Evolutionary conservation across 148 eudicot genomes (phyloP).

Genomic region (Vaccinium vitisidaea): DNA sequence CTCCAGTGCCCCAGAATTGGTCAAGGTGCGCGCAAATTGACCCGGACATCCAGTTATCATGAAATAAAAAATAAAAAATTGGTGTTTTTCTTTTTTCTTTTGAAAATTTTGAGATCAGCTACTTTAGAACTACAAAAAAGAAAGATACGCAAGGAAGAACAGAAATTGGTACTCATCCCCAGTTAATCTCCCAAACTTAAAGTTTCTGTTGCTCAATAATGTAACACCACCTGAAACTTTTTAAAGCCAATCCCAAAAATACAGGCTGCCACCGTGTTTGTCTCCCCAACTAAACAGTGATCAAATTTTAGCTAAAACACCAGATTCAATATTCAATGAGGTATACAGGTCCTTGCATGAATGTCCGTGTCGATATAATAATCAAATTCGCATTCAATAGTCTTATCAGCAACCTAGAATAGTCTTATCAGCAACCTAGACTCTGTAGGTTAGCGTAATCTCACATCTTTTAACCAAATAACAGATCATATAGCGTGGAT

Average conservation of each 20-base stretch:
- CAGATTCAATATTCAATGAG: neutral
- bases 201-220: neutral
- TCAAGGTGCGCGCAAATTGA: too few species aligned
- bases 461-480: neutral
- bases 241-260: neutral
- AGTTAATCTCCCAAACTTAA: neutral
- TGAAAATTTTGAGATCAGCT: neutral
- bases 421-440: too few species aligned
- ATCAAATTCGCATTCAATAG: slow-evolving; percentile 4
- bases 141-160: neutral
- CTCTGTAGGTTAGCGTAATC: neutral
- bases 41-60: too few species aligned
- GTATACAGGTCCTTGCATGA: neutral
- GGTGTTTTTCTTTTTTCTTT: neutral
- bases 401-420: too few species aligned
- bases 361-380: neutral
- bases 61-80: neutral
- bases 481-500: neutral
- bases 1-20: too few species aligned
- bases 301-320: neutral
- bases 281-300: neutral
- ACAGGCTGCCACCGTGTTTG: neutral
- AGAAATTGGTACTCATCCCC: neutral
- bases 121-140: neutral
- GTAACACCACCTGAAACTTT: neutral